Evolutionary conservation across 495 filamentous ascomycete genomes (phyloP).

Genomic region (Aspergillus indologenus): DNA sequence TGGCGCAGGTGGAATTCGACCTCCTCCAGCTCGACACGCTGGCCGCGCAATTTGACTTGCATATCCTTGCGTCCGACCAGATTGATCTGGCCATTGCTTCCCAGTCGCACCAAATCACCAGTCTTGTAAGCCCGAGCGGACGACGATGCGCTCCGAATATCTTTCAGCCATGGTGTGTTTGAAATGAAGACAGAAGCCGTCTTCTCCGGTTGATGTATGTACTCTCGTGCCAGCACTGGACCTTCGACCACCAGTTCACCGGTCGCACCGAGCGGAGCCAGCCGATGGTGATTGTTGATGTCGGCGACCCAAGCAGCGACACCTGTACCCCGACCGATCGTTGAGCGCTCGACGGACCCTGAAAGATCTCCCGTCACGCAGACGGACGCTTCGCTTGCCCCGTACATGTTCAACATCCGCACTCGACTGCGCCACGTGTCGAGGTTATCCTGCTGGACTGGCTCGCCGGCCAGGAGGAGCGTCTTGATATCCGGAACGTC

Average conservation of each 20-base stretch:
- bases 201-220: slow-evolving; percentile 35
- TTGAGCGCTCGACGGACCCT: slow-evolving; percentile 29
- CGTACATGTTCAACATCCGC: slow-evolving; percentile 31
- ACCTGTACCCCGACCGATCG: slow-evolving; percentile 17
- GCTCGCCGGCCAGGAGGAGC: slow-evolving; percentile 25
- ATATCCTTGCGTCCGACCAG: slow-evolving; percentile 20
- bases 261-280: slow-evolving; percentile 39
- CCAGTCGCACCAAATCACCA: slow-evolving; percentile 21
- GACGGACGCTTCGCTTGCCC: slow-evolving; percentile 36
- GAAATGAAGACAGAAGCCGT: slow-evolving; percentile 36
- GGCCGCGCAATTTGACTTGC: slow-evolving; percentile 45
- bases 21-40: slow-evolving; percentile 47
- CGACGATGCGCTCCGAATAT: slow-evolving; percentile 10
- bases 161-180: slow-evolving; percentile 29
- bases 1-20: slow-evolving; percentile 20
- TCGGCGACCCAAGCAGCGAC: slow-evolving; percentile 39
- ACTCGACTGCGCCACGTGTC: slow-evolving; percentile 17
- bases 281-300: slow-evolving; percentile 27
- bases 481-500: slow-evolving; percentile 30
- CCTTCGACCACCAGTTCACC: slow-evolving; percentile 50
- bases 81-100: slow-evolving; percentile 15
- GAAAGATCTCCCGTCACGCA: slow-evolving; percentile 8
- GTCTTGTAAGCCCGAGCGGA: slow-evolving; percentile 23
- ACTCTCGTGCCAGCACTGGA: slow-evolving; percentile 37
- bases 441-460: slow-evolving; percentile 12